A percentile compares a stretch with the other conserved stretches of the same genome.
These are phyloP conservation scores for Podospora anserina DNA, from an alignment of 495 filamentous ascomycete species.

Conservation along the genomic window DNA sequence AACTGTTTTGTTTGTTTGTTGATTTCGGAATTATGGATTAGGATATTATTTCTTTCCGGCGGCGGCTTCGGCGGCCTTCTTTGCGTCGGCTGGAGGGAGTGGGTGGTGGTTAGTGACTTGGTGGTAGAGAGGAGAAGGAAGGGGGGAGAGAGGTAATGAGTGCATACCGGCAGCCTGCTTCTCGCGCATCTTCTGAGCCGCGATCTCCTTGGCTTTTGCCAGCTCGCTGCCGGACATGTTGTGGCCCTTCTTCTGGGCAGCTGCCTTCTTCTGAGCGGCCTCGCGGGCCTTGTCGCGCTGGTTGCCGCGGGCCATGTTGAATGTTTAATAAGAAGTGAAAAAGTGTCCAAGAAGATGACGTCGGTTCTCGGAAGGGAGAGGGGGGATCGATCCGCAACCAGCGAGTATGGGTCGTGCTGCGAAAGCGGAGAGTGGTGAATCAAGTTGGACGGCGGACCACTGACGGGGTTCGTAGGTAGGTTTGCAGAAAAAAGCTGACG, in stretches of 20 bases:
- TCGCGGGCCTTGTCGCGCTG: slow-evolving; percentile 87
- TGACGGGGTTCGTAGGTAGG: neutral
- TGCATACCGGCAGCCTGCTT: slow-evolving; percentile 80
- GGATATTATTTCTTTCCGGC: neutral
- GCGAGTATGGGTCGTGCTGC: neutral
- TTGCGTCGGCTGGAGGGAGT: slow-evolving; percentile 47
- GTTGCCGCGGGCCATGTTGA: slow-evolving; percentile 81
- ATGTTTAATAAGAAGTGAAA: neutral
- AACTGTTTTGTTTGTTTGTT: neutral
- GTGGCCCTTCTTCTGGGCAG: slow-evolving; percentile 59
- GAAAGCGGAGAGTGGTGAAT: slow-evolving; percentile 5
- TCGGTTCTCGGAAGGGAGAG: neutral
- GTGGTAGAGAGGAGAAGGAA: neutral
- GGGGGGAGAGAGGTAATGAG: slow-evolving; percentile 6
- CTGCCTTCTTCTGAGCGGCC: slow-evolving; percentile 68
- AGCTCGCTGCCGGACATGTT: slow-evolving; percentile 65
- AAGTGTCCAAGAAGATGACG: neutral
- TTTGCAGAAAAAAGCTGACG: neutral
- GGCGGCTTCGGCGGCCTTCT: slow-evolving; percentile 40
- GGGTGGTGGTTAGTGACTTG: neutral
- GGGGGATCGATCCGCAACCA: neutral
- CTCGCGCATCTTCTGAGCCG: slow-evolving; percentile 80
- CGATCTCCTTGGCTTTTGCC: slow-evolving; percentile 67
- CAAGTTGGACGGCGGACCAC: neutral
- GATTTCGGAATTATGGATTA: neutral